Conservation (phyloP, 2,329 filamentous ascomycete species). For the Aphanoascus verrucosus region DNA sequence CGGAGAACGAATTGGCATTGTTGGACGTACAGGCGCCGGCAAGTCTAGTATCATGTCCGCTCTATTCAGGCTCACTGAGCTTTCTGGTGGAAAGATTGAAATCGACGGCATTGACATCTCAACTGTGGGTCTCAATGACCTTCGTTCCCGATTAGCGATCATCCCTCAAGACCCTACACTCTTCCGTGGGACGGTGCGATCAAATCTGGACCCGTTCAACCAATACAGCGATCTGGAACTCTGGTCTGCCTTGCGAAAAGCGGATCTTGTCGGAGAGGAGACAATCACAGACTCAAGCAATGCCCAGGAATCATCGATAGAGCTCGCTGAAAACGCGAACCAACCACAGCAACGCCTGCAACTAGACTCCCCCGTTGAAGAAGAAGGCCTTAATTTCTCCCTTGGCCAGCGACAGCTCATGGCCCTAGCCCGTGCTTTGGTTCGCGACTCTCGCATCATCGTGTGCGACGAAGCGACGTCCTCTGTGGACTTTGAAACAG, state of each 20-base stretch:
- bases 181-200: constrained; percentile 36
- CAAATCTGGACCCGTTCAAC: constrained; percentile 38
- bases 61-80: constrained; percentile 35
- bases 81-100: constrained; percentile 32
- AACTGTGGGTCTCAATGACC: constrained; percentile 32
- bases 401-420: constrained; percentile 91
- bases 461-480: constrained; percentile 95
- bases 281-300: constrained; percentile 31
- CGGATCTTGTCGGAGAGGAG: constrained; percentile 39
- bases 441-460: constrained; percentile 80
- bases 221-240: constrained; percentile 38
- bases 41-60: constrained; percentile 40
- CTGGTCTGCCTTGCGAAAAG: constrained; percentile 38
- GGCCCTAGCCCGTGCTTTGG: constrained; percentile 82
- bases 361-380: constrained; percentile 76
- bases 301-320: constrained; percentile 15
- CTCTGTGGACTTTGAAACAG: constrained; percentile 89
- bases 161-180: constrained; percentile 39
- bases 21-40: constrained; percentile 37
- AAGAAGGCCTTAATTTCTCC: constrained; percentile 92
- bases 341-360: constrained; percentile 49
- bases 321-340: constrained; percentile 7
- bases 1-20: constrained; percentile 41
- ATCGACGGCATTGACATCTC: constrained; percentile 38
- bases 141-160: constrained; percentile 36